Evolutionary conservation across 257 asterid species (phyloP), one percentile per base, ranked within the genome.

Genomic region (Rauvolfia tetraphylla): DNA sequence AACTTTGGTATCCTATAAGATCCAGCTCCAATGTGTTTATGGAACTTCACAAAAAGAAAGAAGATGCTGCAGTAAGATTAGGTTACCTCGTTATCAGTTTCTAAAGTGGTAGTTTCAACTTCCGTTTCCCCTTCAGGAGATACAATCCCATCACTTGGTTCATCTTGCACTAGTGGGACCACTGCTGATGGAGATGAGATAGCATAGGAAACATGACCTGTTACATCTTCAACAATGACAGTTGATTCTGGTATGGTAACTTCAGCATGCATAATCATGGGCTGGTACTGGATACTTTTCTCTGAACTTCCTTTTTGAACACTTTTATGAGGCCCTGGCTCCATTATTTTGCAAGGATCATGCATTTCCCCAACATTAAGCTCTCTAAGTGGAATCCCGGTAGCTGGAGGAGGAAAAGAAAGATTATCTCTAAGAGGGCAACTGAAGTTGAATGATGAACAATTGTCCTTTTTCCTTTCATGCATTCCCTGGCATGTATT

Each of bases 41-140:
- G 76, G 68, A 68, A 62, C 23, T 78, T 71, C 20, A 76, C 29
- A 20, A 84, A 29, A 23, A 18, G 41, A 68, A 72, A 44, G 25
- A 72, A 15, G 71, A 54, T 62, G 56, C 70, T 46, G 57, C 71
- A 76, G 31, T 72, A 65, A 74, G 49, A 79, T 36, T 67, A 22
- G 79, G 15, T 73, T 88, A 91, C 92, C 79, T 90, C 89, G 68
- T 78, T 23, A 13, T 85, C 87, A 78, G 85, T 87, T 80, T 81
- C 89, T 58, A 66, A 70, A 67, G 71, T 41, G 61, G 77, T 76
- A 78, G 80, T 84, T 79, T 84, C 91, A 62, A 79, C 33, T 57
- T 83, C 89, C 53, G 90, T 84, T 81, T 83, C 90, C 69, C 76
- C 88, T 75, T 79, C 89, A 38, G 71, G 72, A 69, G 93, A 83